These are phyloP conservation scores for Fusarium austroafricanum DNA, from an alignment of 2,329 filamentous ascomycete genomes.

Conservation along the genomic window DNA sequence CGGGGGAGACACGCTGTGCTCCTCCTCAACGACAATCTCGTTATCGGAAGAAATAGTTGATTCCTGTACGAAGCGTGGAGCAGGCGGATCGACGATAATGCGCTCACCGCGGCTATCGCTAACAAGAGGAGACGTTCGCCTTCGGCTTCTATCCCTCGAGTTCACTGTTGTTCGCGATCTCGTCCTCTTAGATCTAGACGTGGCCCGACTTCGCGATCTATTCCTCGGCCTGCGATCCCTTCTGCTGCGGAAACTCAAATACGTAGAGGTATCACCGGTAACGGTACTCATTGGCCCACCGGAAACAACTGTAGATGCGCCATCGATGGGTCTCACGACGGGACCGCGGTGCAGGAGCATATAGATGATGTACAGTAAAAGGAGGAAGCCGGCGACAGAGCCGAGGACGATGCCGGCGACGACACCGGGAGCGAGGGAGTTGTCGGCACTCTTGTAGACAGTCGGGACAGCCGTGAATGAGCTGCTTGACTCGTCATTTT, in stretches of 20 bases:
- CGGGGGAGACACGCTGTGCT: conserved; percentile 46
- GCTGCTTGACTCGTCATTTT: conserved; percentile 29
- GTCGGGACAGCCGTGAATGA: conserved; percentile 51
- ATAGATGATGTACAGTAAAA: conserved; percentile 65
- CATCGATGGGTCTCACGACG: conserved; percentile 43
- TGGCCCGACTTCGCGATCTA: conserved; percentile 26
- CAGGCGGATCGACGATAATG: conserved; percentile 47
- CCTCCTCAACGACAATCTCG: conserved; percentile 55
- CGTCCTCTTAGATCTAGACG: conserved; percentile 34
- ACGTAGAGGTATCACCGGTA: conserved; percentile 38
- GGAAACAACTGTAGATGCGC: conserved; percentile 25
- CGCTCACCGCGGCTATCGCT: conserved; percentile 26
- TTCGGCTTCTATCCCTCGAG: conserved; percentile 34
- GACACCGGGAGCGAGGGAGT: conserved; percentile 57
- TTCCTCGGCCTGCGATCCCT: conserved; percentile 31
- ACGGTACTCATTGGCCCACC: conserved; percentile 38
- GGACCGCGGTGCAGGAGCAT: conserved; percentile 59
- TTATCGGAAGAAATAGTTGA: conserved; percentile 48
- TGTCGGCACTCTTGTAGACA: conserved; percentile 51
- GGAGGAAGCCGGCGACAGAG: conserved; percentile 62
- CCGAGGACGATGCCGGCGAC: conserved; percentile 60
- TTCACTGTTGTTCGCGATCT: conserved; percentile 40
- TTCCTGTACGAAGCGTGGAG: conserved; percentile 46
- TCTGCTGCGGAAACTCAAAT: conserved; percentile 39
- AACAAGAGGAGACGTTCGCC: conserved; percentile 37